These are phyloP conservation scores for Fusarium xyrophilum DNA, from an alignment of 2,329 filamentous ascomycete species.

Conservation along the genomic window DNA sequence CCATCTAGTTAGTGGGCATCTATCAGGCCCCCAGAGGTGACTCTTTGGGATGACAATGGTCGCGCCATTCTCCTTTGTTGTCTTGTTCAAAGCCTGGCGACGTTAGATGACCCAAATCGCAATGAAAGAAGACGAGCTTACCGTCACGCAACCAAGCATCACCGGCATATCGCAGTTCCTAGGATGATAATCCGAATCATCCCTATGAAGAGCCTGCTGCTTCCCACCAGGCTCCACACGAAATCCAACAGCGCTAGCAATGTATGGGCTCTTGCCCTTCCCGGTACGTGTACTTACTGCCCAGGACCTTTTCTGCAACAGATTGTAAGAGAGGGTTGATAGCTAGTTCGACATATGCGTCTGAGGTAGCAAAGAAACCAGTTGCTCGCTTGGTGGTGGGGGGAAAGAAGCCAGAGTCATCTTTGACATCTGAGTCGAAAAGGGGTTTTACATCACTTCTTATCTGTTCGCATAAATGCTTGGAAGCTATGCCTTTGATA, in stretches of 20 bases:
- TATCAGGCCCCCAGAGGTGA: not conserved
- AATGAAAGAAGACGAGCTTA: rapidly evolving
- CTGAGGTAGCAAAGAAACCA: rapidly evolving
- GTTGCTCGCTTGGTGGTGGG: not conserved
- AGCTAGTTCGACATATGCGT: not conserved
- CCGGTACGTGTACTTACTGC: not conserved
- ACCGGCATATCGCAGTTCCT: not conserved
- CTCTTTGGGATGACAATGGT: rapidly evolving
- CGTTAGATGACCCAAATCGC: not conserved
- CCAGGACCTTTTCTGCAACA: rapidly evolving
- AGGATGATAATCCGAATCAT: not conserved
- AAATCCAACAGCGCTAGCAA: not conserved
- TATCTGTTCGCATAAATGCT: not conserved
- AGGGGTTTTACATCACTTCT: rapidly evolving
- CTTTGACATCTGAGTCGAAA: not conserved
- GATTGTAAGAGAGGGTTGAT: not conserved
- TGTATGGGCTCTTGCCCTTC: not conserved
- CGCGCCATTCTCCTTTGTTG: rapidly evolving
- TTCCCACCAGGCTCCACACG: not conserved
- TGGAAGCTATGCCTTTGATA: not conserved
- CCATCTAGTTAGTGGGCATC: rapidly evolving
- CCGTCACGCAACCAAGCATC: not conserved
- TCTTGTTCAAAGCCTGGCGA: not conserved
- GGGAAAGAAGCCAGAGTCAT: rapidly evolving
- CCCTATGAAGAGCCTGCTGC: not conserved